Percentiles rank a stretch among this genome's conserved stretches.
Conservation (phyloP, 129 eudicot genomes). For the Kitagawia praeruptora region DNA sequence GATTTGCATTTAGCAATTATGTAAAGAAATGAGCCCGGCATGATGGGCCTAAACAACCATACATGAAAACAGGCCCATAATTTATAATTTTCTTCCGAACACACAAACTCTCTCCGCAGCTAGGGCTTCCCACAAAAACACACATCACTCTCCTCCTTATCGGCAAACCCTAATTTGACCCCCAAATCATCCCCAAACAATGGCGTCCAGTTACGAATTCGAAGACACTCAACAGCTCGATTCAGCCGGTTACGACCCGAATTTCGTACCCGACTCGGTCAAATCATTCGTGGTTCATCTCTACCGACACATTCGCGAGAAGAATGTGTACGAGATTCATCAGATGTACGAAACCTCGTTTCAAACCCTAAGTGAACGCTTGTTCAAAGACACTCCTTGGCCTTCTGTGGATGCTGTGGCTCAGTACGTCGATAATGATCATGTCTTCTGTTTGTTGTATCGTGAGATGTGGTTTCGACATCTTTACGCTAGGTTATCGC, state of each 20-base stretch:
- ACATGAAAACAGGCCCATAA: background rate
- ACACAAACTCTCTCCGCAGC: background rate
- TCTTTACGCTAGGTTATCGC: slow-evolving; percentile 58
- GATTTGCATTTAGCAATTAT: too few relatives aligned
- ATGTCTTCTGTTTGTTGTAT: slow-evolving; percentile 79
- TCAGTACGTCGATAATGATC: slow-evolving; percentile 76
- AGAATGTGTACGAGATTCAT: slow-evolving; percentile 93
- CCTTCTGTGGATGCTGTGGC: slow-evolving; percentile 89
- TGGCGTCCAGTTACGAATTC: slow-evolving; percentile 63
- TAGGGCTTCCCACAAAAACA: background rate
- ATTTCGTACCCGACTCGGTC: slow-evolving; percentile 84
- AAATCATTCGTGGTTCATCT: slow-evolving; percentile 83
- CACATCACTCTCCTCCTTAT: background rate
- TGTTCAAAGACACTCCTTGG: slow-evolving; percentile 90
- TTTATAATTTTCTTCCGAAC: background rate
- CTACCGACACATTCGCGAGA: slow-evolving; percentile 86
- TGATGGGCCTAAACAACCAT: background rate
- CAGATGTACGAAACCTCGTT: slow-evolving; percentile 95
- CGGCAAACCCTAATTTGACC: slow-evolving; percentile 26
- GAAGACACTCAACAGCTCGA: slow-evolving; percentile 35
- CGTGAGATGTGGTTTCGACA: slow-evolving; percentile 97
- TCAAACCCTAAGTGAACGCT: slow-evolving; percentile 68
- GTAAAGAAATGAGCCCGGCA: too few relatives aligned
- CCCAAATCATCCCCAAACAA: slow-evolving; percentile 14
- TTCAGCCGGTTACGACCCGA: slow-evolving; percentile 56